Evolutionary conservation across 2,329 filamentous ascomycete genomes (phyloP), one percentile per base, ranked within the genome.

Genomic region (Cryphonectria parasitica): DNA sequence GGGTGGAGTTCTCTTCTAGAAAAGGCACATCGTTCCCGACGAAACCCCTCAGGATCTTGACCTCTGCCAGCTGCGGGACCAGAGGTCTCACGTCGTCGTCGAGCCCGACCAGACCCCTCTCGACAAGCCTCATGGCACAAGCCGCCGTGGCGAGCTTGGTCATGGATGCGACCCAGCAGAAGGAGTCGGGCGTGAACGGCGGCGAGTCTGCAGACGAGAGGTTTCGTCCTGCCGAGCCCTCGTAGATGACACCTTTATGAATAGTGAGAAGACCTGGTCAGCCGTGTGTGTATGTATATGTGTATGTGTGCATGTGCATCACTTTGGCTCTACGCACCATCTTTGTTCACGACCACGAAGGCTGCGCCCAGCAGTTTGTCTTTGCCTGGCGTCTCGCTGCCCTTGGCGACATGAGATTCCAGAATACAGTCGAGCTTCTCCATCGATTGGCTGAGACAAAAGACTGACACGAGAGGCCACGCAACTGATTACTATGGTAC

Each of bases 141-240:
- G 77, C 76, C 2, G 76, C 74, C 0, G 81, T 80, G 61, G 79
- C 75, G 45, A 83, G 74, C 74, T 83, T 83, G 70, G 80, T 83
- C 74, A 82, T 68, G 5, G 81, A 83, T 0, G 82, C 82, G 15
- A 79, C 75, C 74, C 76, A 80, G 28, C 76, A 75, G 58, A 82
- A 78, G 7, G 80, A 75, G 17, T 77, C 73, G 2, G 69, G 63
- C 4, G 74, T 73, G 73, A 80, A 83, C 0, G 71, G 72, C 1
- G 69, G 67, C 5, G 80, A 76, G 19, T 71, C 68, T 3, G 65
- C n/a, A 15, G 31, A 43, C 8, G 67, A 75, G 49, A 72, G 74
- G 54, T 77, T 75, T 6, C 79, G 79, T 11, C 81, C 81, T 17
- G 79, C 75, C 0, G 78, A 75, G 43, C 79, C 78, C 15, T 74